Conservation (phyloP, 441 rosid species). For the Erysimum cheiri region DNA sequence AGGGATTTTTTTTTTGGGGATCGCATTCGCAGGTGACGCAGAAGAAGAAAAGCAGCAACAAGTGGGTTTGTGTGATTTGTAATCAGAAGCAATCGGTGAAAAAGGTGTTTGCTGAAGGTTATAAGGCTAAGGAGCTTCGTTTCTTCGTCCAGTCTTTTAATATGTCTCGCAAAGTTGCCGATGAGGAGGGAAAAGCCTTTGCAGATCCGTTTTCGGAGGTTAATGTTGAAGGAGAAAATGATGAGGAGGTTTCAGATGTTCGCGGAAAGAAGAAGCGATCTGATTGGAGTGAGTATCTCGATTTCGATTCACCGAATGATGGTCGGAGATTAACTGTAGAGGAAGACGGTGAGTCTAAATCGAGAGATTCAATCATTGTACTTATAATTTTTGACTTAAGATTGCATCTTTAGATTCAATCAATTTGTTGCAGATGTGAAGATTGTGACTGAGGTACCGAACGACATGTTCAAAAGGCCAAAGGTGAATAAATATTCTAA, state of each 20-base stretch:
- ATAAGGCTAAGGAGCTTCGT: conserved; percentile 78
- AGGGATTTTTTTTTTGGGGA: not conserved
- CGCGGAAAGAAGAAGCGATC: conserved; percentile 50
- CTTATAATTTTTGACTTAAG: too few relatives aligned
- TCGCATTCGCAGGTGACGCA: conserved; percentile 69
- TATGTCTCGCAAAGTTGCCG: conserved; percentile 59
- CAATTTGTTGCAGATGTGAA: conserved; percentile 38
- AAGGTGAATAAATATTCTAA: conserved; percentile 45
- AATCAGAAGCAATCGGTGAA: conserved; percentile 80
- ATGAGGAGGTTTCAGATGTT: conserved; percentile 4
- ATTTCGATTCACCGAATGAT: conserved; percentile 46
- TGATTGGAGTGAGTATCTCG: conserved; percentile 77
- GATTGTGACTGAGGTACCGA: conserved; percentile 61
- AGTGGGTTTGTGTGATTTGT: conserved; percentile 82
- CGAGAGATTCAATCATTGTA: not conserved
- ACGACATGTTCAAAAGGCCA: conserved; percentile 54
- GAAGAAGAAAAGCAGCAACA: conserved; percentile 75
- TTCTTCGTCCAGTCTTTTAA: conserved; percentile 75
- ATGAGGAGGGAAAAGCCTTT: conserved; percentile 21
- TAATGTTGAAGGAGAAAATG: conserved; percentile 9
- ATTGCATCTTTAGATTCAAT: conserved; percentile 29
- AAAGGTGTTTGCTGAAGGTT: conserved; percentile 68
- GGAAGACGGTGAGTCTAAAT: conserved; percentile 28
- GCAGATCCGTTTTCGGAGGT: conserved; percentile 2
- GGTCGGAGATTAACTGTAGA: conserved; percentile 12